These are phyloP conservation scores for Ilyonectria mors-panacis DNA, from an alignment of 2,329 filamentous ascomycete genomes.

Conservation along the genomic window DNA sequence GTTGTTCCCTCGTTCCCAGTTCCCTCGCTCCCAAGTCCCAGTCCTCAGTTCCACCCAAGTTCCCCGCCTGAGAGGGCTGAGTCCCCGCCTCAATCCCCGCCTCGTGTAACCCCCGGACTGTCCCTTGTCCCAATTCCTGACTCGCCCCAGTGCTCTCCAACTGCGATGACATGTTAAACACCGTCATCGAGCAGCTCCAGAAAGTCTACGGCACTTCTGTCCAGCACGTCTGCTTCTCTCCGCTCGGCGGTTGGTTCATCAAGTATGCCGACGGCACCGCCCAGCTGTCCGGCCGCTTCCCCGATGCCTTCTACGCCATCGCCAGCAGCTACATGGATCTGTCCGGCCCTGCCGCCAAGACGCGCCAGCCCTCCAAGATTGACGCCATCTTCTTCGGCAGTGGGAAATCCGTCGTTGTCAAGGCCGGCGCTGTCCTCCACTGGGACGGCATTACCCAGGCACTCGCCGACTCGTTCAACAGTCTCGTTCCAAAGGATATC, in stretches of 20 bases:
- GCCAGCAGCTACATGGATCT: conserved; percentile 10
- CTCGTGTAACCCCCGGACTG: neutral
- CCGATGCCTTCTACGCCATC: conserved; percentile 24
- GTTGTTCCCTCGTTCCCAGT: neutral
- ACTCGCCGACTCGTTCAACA: conserved; percentile 6
- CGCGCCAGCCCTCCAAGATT: conserved; percentile 10
- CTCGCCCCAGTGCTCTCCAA: conserved; percentile 28
- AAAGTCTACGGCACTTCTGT: neutral
- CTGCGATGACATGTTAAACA: conserved; percentile 2
- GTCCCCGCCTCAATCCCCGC: neutral
- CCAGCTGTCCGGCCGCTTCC: conserved; percentile 21
- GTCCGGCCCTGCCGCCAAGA: neutral
- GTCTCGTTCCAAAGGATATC: neutral
- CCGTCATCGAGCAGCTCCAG: conserved; percentile 13
- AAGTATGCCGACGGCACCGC: conserved; percentile 19
- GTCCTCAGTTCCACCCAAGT: neutral
- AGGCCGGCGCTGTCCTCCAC: neutral
- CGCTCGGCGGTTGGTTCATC: conserved; percentile 31
- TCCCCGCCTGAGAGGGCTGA: neutral
- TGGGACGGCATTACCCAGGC: conserved; percentile 11
- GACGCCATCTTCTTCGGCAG: conserved; percentile 20
- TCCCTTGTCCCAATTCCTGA: neutral
- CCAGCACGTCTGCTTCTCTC: conserved; percentile 23
- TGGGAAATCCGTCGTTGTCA: conserved; percentile 7
- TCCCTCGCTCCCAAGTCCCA: too few species aligned